Percentiles rank a stretch among this genome's conserved stretches.
phyloP scores from a whole-genome alignment of 192 early-diverging fungal species.

The Borealophlyctis nickersoniae region DNA sequence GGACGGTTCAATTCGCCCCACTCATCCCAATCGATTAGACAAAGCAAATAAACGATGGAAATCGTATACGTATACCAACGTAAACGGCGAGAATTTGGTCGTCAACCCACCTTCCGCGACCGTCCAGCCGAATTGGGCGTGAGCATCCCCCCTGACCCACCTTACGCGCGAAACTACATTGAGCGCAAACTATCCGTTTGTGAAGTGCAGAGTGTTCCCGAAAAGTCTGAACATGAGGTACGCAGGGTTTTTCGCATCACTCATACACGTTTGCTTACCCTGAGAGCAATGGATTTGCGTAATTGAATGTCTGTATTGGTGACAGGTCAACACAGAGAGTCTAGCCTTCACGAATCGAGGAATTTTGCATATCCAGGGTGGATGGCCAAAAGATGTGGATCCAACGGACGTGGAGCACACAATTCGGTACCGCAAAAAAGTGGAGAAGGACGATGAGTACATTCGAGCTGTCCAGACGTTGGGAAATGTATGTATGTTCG shows the following conservation, averaged over 20 bases:
- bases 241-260: not conserved
- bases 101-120: constrained; percentile 50
- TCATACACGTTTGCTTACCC: too few species aligned
- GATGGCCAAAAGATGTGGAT: constrained; percentile 67
- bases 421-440: constrained; percentile 60
- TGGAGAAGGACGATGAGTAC: constrained; percentile 67
- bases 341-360: constrained; percentile 47
- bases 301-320: not conserved
- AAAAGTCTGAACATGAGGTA: constrained; percentile 61
- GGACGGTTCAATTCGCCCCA: too few species aligned
- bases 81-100: constrained; percentile 59
- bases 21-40: not conserved
- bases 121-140: constrained; percentile 31
- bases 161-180: constrained; percentile 47
- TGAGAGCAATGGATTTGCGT: not conserved
- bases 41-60: constrained; percentile 41
- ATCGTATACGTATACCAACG: constrained; percentile 62
- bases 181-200: constrained; percentile 46
- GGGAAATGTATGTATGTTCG: constrained; percentile 30
- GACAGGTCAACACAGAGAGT: constrained; percentile 57
- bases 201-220: constrained; percentile 51
- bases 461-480: constrained; percentile 47
- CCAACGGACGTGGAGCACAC: constrained; percentile 60
- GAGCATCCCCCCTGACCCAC: constrained; percentile 46
- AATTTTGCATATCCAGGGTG: constrained; percentile 56